phyloP scores from a whole-genome alignment of 1,284 basidiomycete genomes.

The Fomitopsis schrenkii region DNA sequence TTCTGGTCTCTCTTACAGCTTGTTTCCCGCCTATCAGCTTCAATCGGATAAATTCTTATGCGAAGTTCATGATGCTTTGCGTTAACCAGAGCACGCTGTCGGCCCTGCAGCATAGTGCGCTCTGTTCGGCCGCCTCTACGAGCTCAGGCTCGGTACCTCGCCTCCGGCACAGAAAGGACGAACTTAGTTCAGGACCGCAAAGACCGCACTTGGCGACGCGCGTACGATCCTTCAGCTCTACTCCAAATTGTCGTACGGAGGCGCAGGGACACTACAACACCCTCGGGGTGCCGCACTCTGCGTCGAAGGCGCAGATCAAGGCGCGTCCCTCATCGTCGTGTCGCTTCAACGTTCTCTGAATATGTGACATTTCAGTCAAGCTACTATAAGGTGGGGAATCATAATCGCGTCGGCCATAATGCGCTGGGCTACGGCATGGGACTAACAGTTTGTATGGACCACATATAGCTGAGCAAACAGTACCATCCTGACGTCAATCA shows the following conservation, averaged over 20 bases:
- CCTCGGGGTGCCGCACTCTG: conserved; percentile 36
- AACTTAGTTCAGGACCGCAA: no score
- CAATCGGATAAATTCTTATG: background rate
- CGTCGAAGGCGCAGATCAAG: conserved; percentile 45
- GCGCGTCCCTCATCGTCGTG: conserved; percentile 18
- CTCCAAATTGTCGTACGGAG: background rate
- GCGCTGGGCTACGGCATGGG: background rate
- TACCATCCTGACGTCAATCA: conserved; percentile 45
- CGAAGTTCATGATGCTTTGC: background rate
- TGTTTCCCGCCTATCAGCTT: background rate
- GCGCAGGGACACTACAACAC: conserved; percentile 35
- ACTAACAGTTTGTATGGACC: conserved; percentile 1
- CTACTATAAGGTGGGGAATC: conserved; percentile 38
- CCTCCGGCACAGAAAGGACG: background rate
- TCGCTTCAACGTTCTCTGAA: background rate
- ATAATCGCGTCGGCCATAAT: background rate
- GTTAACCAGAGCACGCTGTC: background rate
- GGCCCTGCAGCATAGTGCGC: background rate
- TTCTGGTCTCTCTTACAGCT: no score
- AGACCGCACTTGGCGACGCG: background rate
- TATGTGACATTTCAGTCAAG: conserved; percentile 30
- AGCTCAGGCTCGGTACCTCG: background rate
- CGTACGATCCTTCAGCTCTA: background rate
- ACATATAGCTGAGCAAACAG: conserved; percentile 42
- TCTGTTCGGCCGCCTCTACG: background rate